Evolutionary conservation across 495 filamentous ascomycete genomes (phyloP), one percentile per base, ranked within the genome.

Genomic region (Hypoxylon subgilvum): DNA sequence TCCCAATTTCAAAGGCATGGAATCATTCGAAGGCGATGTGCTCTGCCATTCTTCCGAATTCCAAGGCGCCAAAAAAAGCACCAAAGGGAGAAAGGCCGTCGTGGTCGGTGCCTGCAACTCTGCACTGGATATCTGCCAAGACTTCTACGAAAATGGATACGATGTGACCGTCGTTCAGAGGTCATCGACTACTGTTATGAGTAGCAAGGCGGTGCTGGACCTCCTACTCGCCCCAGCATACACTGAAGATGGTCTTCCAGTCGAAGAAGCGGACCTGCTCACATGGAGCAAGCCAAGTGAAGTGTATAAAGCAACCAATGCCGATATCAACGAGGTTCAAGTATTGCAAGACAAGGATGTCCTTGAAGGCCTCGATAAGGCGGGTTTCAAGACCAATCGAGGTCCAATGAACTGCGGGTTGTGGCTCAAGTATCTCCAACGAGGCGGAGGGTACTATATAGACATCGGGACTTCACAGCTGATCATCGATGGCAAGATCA

Each of bases 91-190:
- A 65, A 88, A 86, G 58, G 90, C 83, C 1, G 72, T 94, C 14
- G 82, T 96, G 0, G 80, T 96, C 5, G 91, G 91, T 3, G 86
- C 84, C 22, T 90, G 90, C 71, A 94, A 92, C 67, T 92, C 88
- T 1, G 84, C 79, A 8, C 86, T 92, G 61, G 91, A 95, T 67
- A 95, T 95, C 57, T 86, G 87, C 23, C 88, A 93, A 66, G 87
- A 93, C 61, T 93, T 79, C 65, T 85, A 84, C 67, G 89, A 93
- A 64, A 85, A 88, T 32, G 91, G 91, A 1, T 88, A 88, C 60
- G 79, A 88, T n/a, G 87, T 92, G n/a, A 93, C 89, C 6, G 84
- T 95, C 65, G 76, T 95, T 8, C 90, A 95, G 75, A 83, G 91
- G 13, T 87, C 86, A 0, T 84, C 84, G 10, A 93, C 91, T 0